These are phyloP conservation scores for Neofusicoccum sp. DNA, from an alignment of 2,329 filamentous ascomycete species.

Conservation along the genomic window DNA sequence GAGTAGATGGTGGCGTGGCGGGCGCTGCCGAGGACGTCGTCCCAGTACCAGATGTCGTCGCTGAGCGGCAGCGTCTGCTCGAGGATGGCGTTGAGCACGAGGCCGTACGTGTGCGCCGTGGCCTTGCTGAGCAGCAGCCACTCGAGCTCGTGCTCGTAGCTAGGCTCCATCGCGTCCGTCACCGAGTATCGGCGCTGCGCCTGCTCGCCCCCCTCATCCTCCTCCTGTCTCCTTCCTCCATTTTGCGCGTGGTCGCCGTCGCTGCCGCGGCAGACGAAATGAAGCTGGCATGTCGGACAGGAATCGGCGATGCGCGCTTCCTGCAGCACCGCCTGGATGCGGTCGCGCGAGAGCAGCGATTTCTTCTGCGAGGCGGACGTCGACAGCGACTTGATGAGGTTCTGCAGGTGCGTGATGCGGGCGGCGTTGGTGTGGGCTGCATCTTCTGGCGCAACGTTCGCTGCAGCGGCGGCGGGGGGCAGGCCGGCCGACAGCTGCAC, in stretches of 20 bases:
- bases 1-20: conserved; percentile 78
- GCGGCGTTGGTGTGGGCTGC: conserved; percentile 35
- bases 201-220: conserved; percentile 22
- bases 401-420: conserved; percentile 60
- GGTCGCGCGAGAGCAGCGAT: conserved; percentile 55
- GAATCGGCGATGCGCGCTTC: conserved; percentile 56
- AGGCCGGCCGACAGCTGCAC: conserved; percentile 47
- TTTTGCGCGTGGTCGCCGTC: conserved; percentile 4
- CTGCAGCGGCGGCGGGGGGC: conserved; percentile 22
- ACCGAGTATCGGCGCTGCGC: conserved; percentile 27
- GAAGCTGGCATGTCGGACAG: conserved; percentile 39
- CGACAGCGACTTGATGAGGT: conserved; percentile 68
- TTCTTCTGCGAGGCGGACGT: conserved; percentile 61
- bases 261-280: conserved; percentile 25
- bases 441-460: neutral
- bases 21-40: conserved; percentile 77
- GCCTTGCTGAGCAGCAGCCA: conserved; percentile 92
- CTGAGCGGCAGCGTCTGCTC: conserved; percentile 80
- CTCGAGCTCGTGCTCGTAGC: conserved; percentile 74
- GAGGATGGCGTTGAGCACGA: conserved; percentile 72
- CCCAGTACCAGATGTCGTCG: conserved; percentile 95
- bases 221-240: conserved; percentile 29
- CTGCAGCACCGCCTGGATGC: conserved; percentile 61
- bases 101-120: conserved; percentile 83
- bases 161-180: conserved; percentile 1